phyloP scores from a whole-genome alignment of 768 basidiomycete genomes.

The Russula emetica region DNA sequence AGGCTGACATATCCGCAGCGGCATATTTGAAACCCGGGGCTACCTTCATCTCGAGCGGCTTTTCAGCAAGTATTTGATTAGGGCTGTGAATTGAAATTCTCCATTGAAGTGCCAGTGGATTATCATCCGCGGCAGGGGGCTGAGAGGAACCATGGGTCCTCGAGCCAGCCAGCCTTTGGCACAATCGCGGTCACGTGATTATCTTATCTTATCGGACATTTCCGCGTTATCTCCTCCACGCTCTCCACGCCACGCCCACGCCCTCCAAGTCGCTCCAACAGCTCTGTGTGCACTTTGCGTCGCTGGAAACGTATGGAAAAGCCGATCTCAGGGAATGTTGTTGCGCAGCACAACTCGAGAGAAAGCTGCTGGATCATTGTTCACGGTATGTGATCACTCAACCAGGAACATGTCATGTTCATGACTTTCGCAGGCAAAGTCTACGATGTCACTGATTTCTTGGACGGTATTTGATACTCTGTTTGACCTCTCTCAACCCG shows the following conservation, averaged over 20 bases:
- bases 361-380: constrained; percentile 29
- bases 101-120: no score
- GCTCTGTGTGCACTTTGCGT: not conserved
- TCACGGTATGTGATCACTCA: constrained; percentile 13
- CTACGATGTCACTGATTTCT: constrained; percentile 44
- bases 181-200: not conserved
- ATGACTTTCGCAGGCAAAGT: constrained; percentile 35
- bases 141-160: no score
- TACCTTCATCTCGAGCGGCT: not conserved
- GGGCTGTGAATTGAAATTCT: not conserved
- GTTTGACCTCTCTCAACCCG: not conserved
- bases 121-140: no score
- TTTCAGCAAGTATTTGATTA: not conserved
- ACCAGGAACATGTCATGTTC: not conserved
- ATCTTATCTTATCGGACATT: not conserved
- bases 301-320: not conserved
- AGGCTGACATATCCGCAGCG: not conserved
- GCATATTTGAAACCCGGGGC: not conserved
- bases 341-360: constrained; percentile 25
- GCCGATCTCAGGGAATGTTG: constrained; percentile 22
- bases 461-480: constrained; percentile 33
- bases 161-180: no score
- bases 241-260: no score
- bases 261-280: not conserved
- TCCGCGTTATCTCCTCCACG: not conserved